Conservation (phyloP, 1,284 basidiomycete genomes). For the Ganoderma leucocontextum region DNA sequence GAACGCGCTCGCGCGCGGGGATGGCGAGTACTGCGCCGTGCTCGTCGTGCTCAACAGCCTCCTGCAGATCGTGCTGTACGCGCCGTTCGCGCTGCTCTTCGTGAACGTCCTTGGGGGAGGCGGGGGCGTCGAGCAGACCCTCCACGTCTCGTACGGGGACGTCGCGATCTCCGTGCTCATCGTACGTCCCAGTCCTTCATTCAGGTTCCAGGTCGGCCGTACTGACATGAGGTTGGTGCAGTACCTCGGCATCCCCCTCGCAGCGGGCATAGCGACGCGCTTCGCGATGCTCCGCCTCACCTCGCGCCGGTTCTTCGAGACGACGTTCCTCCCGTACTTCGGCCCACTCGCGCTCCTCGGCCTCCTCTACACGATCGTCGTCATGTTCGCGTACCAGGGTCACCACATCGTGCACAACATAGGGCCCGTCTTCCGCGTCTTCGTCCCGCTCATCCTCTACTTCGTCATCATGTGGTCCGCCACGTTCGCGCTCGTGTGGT, state of each 20-base stretch:
- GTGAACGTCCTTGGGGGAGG: constrained; percentile 73
- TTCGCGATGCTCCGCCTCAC: constrained; percentile 60
- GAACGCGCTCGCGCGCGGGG: constrained; percentile 83
- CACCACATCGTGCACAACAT: constrained; percentile 71
- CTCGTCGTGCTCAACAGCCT: constrained; percentile 69
- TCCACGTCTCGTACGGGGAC: constrained; percentile 70
- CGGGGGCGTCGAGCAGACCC: constrained; percentile 40
- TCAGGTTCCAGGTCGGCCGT: background rate
- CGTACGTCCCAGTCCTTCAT: constrained; percentile 45
- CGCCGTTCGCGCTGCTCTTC: constrained; percentile 81
- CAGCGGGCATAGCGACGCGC: constrained; percentile 75
- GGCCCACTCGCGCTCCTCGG: constrained; percentile 78
- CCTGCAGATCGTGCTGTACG: constrained; percentile 82
- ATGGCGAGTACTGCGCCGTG: constrained; percentile 81
- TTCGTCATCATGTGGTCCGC: constrained; percentile 82
- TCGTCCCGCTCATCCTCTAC: constrained; percentile 84
- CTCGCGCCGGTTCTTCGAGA: constrained; percentile 58
- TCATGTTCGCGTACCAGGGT: constrained; percentile 79
- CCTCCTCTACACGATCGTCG: constrained; percentile 79
- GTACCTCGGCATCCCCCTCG: constrained; percentile 80
- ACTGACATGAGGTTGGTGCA: constrained; percentile 36
- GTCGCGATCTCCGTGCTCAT: constrained; percentile 84
- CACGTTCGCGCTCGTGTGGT: constrained; percentile 67
- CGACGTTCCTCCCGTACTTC: constrained; percentile 73
- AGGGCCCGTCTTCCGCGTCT: constrained; percentile 78